A percentile compares a stretch with the other conserved stretches of the same genome.
Conservation (phyloP, 306 rosid genomes). For the Trifolium dubium region DNA sequence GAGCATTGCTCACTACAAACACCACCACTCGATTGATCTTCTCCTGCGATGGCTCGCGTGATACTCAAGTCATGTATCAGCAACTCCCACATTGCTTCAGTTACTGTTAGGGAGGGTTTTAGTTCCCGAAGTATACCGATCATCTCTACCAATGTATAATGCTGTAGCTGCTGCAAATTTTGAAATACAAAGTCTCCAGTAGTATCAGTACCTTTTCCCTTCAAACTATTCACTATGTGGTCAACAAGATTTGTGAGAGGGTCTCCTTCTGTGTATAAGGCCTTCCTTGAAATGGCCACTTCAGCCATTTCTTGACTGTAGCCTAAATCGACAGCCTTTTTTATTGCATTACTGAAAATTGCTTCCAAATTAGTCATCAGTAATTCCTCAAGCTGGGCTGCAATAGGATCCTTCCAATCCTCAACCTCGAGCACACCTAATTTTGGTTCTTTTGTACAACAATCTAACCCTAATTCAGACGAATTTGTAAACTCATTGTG, state of each 20-base stretch:
- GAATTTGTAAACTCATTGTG: slow-evolving; percentile 28
- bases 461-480: slow-evolving; percentile 28
- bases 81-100: slow-evolving; percentile 80
- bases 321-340: slow-evolving; percentile 53
- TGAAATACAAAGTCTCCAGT: slow-evolving; percentile 41
- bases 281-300: slow-evolving; percentile 54
- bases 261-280: slow-evolving; percentile 54
- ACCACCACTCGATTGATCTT: slow-evolving; percentile 44
- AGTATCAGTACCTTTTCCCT: slow-evolving; percentile 36
- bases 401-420: slow-evolving; percentile 67
- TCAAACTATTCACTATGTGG: slow-evolving; percentile 45
- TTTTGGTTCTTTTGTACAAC: slow-evolving; percentile 34
- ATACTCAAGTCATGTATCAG: slow-evolving; percentile 66
- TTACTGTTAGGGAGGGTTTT: slow-evolving; percentile 59
- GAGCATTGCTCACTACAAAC: slow-evolving; percentile 39
- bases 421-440: slow-evolving; percentile 36
- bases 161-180: slow-evolving; percentile 52
- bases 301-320: slow-evolving; percentile 50
- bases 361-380: slow-evolving; percentile 54
- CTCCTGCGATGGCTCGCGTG: slow-evolving; percentile 54
- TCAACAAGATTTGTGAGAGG: slow-evolving; percentile 50
- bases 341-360: slow-evolving; percentile 54
- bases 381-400: slow-evolving; percentile 54
- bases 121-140: slow-evolving; percentile 60
- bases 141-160: slow-evolving; percentile 67